Percentiles rank a stretch among this genome's conserved stretches.
Conservation (phyloP, 495 filamentous ascomycete species). For the Annulohypoxylon stygium region DNA sequence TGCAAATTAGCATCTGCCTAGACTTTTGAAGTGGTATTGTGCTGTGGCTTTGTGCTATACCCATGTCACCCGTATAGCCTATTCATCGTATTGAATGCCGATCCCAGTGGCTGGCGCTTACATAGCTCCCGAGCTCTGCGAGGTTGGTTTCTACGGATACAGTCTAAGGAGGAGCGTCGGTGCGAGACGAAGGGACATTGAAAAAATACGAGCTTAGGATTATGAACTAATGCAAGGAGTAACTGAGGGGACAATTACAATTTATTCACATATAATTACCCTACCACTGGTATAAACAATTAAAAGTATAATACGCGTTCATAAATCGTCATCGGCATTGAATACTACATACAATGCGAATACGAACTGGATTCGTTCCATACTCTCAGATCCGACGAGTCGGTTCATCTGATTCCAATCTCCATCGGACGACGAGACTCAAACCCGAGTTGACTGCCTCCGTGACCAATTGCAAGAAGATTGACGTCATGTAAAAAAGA, state of each 20-base stretch:
- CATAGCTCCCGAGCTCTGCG: background rate
- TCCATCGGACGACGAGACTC: background rate
- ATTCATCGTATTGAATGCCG: background rate
- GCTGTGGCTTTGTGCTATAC: background rate
- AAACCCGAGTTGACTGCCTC: background rate
- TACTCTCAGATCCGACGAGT: constrained; percentile 9
- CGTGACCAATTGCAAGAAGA: constrained; percentile 17
- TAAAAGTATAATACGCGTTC: constrained; percentile 16
- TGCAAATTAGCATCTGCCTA: background rate
- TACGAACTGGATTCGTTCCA: constrained; percentile 21
- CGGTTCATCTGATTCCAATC: constrained; percentile 3
- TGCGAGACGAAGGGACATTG: background rate
- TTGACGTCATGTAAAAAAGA: constrained; percentile 23
- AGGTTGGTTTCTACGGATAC: background rate
- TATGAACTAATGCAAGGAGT: background rate
- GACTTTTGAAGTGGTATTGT: background rate
- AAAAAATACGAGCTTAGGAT: background rate
- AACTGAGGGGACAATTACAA: background rate
- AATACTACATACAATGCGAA: constrained; percentile 36
- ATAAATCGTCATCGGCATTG: constrained; percentile 40
- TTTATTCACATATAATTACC: constrained; percentile 4
- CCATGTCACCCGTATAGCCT: constrained; percentile 2
- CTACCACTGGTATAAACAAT: constrained; percentile 1
- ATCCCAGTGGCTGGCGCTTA: background rate
- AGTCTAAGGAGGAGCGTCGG: background rate